These are phyloP conservation scores for Schoenoplectus triqueter DNA, from an alignment of 202 grass and related monocot genomes.

Conservation along the genomic window DNA sequence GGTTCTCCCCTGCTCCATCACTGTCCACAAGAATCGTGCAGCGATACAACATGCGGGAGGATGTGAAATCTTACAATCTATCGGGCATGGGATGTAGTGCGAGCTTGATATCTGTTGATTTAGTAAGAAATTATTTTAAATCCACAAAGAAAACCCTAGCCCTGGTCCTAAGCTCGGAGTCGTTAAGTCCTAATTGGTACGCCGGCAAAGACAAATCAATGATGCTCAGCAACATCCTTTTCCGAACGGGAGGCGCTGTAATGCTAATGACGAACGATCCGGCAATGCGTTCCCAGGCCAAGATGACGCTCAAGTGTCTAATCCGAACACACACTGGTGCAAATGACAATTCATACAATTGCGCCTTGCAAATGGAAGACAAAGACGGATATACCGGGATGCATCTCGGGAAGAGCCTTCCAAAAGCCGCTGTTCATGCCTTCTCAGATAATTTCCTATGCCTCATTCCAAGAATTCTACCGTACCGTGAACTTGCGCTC, in stretches of 20 bases:
- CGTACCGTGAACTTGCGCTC: conserved; percentile 51
- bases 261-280: conserved; percentile 78
- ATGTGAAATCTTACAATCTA: conserved; percentile 70
- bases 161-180: conserved; percentile 65
- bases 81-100: conserved; percentile 90
- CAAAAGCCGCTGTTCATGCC: conserved; percentile 75
- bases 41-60: conserved; percentile 49
- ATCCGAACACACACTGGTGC: conserved; percentile 70
- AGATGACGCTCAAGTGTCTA: conserved; percentile 73
- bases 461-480: conserved; percentile 64
- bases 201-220: conserved; percentile 84
- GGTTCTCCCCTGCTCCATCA: conserved; percentile 62
- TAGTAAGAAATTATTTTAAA: conserved; percentile 56
- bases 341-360: conserved; percentile 64
- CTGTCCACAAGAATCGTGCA: conserved; percentile 44
- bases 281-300: conserved; percentile 35
- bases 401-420: conserved; percentile 82
- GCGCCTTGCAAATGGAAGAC: conserved; percentile 79
- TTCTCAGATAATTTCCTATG: conserved; percentile 77
- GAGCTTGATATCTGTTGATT: conserved; percentile 63
- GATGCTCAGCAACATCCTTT: conserved; percentile 95
- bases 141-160: conserved; percentile 39
- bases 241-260: conserved; percentile 73
- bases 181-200: conserved; percentile 84
- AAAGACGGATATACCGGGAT: conserved; percentile 56